These are phyloP conservation scores for Colletotrichum sidae DNA, from an alignment of 2,329 filamentous ascomycete genomes.

Conservation along the genomic window DNA sequence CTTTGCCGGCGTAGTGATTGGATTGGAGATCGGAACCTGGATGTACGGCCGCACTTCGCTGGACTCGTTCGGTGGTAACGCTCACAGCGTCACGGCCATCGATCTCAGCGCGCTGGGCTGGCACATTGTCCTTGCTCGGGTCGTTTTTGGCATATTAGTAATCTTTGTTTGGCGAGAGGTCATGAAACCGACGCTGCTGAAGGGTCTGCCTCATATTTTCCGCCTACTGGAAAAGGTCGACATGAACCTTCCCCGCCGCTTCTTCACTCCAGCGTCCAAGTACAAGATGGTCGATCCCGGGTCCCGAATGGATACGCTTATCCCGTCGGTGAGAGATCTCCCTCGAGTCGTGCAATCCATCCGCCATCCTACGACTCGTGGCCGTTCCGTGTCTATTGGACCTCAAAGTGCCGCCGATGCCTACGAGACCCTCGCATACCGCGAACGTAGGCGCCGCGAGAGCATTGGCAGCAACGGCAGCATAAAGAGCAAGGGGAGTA, in stretches of 20 bases:
- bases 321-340: constrained; percentile 90
- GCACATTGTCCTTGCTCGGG: constrained; percentile 71
- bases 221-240: constrained; percentile 84
- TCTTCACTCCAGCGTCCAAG: constrained; percentile 90
- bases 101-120: constrained; percentile 75
- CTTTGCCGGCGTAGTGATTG: constrained; percentile 91
- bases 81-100: constrained; percentile 67
- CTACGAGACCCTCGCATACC: constrained; percentile 93
- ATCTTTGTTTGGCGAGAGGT: constrained; percentile 92
- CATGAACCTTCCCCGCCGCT: constrained; percentile 84
- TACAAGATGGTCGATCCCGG: constrained; percentile 84
- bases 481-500: constrained; percentile 56
- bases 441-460: constrained; percentile 72
- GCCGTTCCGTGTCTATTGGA: constrained; percentile 87
- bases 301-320: constrained; percentile 82
- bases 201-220: constrained; percentile 85
- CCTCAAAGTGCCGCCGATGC: constrained; percentile 97
- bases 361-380: constrained; percentile 76
- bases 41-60: constrained; percentile 72
- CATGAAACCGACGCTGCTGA: constrained; percentile 87
- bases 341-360: constrained; percentile 85
- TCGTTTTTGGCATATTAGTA: constrained; percentile 82
- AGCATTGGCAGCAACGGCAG: constrained; percentile 65
- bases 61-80: constrained; percentile 57
- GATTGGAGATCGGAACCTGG: constrained; percentile 86